Evolutionary conservation across 768 basidiomycete genomes (phyloP), one percentile per base, ranked within the genome.

Genomic region (Hericium alpestre): DNA sequence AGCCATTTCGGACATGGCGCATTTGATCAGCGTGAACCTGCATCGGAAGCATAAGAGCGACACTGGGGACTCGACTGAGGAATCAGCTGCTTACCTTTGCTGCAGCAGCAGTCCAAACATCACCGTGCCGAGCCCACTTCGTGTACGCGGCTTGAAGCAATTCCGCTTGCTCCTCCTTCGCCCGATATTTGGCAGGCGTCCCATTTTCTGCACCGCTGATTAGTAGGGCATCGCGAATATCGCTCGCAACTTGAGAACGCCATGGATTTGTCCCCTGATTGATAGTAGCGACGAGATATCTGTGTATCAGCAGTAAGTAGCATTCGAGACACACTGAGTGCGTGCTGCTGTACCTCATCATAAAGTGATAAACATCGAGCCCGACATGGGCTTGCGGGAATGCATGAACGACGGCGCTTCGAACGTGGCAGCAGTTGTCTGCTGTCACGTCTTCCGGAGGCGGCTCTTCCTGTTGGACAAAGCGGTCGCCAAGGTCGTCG

Each of bases 21-120:
- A 71, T 40, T 60, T 70, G 69, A 1, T 67, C 64, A 1, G 46
- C 16, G 47, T 70, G 68, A 1, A 65, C 58, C 70, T 68, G 61
- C 13, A 43, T 64, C 23, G 6, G 6, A 32, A 32, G 27, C 27
- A 32, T 32, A 5, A 32, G 27, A 32, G 27, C 27, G 27, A 32
- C 5, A 32, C 27, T 7, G 27, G 27, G 27, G 27, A 9, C 27
- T 32, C 6, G 27, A 32, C 3, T 32, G 27, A 32, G 27, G 27
- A 6, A 32, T 6, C 27, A 6, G 5, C 27, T 32, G 27, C 27
- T 32, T 32, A 32, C 27, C 27, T 32, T 32, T 32, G 27, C 27
- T 3, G 27, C 27, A 6, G 27, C 27, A 9, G 27, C 27, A 32
- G 6, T 32, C 27, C 27, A 32, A 32, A 32, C 27, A 32, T 9